These are phyloP conservation scores for Aureoboletus auriporus DNA, from an alignment of 768 basidiomycete species.

Conservation along the genomic window DNA sequence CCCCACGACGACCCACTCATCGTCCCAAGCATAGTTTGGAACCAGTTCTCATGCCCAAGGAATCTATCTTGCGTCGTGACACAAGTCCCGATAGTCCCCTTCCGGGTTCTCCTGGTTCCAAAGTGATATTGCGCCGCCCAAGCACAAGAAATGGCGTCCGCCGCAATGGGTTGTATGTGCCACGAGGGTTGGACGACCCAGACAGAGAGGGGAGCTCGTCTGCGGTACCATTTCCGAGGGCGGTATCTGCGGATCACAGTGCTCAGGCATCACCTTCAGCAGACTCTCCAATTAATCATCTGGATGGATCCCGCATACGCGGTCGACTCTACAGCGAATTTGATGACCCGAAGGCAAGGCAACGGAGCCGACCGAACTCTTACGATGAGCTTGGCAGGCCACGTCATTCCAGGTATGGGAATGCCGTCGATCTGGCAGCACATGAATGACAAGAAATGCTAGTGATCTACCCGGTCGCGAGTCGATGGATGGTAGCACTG, in stretches of 20 bases:
- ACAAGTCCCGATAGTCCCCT: constrained; percentile 53
- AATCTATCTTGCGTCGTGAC: constrained; percentile 46
- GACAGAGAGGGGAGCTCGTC: constrained; percentile 34
- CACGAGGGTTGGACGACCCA: constrained; percentile 35
- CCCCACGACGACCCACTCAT: constrained; percentile 55
- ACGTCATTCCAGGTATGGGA: constrained; percentile 64
- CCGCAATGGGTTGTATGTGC: constrained; percentile 46
- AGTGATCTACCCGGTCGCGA: constrained; percentile 64
- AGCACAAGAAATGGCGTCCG: constrained; percentile 50
- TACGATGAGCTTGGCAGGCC: constrained; percentile 63
- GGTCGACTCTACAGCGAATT: constrained; percentile 75
- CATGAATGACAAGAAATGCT: constrained; percentile 46
- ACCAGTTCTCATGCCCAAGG: constrained; percentile 45
- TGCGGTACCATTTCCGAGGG: constrained; percentile 64
- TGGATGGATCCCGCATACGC: constrained; percentile 38
- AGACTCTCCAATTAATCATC: constrained; percentile 31
- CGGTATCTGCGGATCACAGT: constrained; percentile 49
- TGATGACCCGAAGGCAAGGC: constrained; percentile 49
- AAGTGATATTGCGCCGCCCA: constrained; percentile 52
- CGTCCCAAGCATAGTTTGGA: constrained; percentile 66
- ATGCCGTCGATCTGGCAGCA: constrained; percentile 63
- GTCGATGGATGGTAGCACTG: constrained; percentile 59
- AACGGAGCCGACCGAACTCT: constrained; percentile 59
- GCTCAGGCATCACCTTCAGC: constrained; percentile 34
- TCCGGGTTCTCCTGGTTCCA: constrained; percentile 31